Base-by-base conservation (phyloP, 2,329 filamentous ascomycete genomes). In the Coniella vitis region DNA sequence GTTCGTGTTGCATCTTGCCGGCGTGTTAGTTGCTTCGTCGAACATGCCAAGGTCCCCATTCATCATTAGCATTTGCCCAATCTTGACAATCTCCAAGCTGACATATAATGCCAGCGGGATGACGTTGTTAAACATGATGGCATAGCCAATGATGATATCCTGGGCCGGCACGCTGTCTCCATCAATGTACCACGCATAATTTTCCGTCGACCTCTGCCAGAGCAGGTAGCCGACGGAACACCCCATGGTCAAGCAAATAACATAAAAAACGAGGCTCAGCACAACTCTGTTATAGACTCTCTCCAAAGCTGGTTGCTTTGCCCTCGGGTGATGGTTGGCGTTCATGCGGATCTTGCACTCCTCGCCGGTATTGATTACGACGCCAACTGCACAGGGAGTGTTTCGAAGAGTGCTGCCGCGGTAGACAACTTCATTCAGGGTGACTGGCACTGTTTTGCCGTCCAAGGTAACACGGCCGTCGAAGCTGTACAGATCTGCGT, bases 81-180 rank as follows among this genome's bases (percentile, higher is more conserved):
- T 73, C 63, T 94, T 94, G 64, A 93, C 84, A 51, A 95, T 75
- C 56, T 97, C 90, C 64, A 97, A 73, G 62, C 84, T 93, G 57
- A 97, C 87, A 57, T 95, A 97, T 1, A 97, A 75, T 0, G 90
- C 89, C 14, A 97, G 76, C 0, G 91, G 91, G 51, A 96, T 90
- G 68, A 95, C 82, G 35, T 93, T 97, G 65, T 96, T 97, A 69
- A 95, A 95, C 81, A 95, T 91, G 67, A 97, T 95, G 56, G 95
- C 81, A 63, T 90, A 96, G 0, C 87, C 90, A 22, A 91, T 84
- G 55, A 96, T 84, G 52, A 94, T 89, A 31, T 90, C 83, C 56
- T 88, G 80, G 57, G 88, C 86, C 1, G 78, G 74, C n/a, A 95
- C 87, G 4, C 72, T 45, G 1, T 87, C 84, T 47, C 79, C 67